Base-by-base conservation (phyloP, 139 green algal genomes). In the Chlamydomonas sp. region DNA sequence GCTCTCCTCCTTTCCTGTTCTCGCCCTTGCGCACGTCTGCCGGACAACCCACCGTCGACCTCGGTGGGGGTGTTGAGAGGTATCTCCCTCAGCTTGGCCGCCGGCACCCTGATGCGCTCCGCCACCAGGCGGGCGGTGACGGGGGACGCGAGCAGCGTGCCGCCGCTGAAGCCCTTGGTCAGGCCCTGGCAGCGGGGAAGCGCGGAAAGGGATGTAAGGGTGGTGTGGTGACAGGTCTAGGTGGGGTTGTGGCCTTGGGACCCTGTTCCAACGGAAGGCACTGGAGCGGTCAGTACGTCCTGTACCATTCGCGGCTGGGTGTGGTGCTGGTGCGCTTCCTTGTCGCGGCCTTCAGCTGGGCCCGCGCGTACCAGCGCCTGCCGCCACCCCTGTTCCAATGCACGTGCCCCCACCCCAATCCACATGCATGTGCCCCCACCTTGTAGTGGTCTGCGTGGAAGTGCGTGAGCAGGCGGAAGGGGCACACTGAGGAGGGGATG, bases 371-470 rank as follows among this genome's bases (percentile, higher is more conserved):
- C 31, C 31, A 49, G 31, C 31, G 31, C 31, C 31, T 49, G 31
- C 31, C 31, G 31, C 31, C 31, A 49, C 31, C 31, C 31, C 31
- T 49, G 31, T 49, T 49, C 31, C 31, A 49, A 49, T 49, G 31
- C 31, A 49, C 31, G 31, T 49, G 31, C 31, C 31, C 31, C 31
- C 31, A 49, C 12, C 64, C 9, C 64, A 69, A 10, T 12, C 64
- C 12, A 69, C 10, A 12, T 69, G 10, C 68, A 74, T 74, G 12
- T 12, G 4, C 20, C 12, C 6, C 20, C 20, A 75, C 94, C 74
- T 93, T 90, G 90, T 97, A 98, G 85, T 98, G 96, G 88, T 98
- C 96, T 0, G 95, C 91, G 84, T 98, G 96, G 93, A 98, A 98
- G 91, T 98, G 96, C 0, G 93, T 97, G 63, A 98, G 93, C 87